These are phyloP conservation scores for Sporothrix dimorphospora DNA, from an alignment of 2,329 filamentous ascomycete species.

Conservation along the genomic window DNA sequence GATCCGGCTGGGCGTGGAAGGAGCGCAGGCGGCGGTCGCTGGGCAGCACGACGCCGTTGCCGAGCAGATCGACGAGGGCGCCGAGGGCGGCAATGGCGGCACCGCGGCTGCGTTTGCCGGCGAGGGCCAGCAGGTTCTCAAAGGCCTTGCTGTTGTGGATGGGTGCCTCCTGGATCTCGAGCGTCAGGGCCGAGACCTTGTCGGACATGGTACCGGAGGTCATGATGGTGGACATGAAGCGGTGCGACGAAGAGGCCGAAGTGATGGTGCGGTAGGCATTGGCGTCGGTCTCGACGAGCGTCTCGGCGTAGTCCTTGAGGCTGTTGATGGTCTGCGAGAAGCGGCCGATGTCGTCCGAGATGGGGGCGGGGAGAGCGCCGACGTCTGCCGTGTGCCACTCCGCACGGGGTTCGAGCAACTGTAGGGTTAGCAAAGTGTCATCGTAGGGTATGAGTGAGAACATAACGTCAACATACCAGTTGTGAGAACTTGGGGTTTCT, in stretches of 20 bases:
- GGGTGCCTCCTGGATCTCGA: conserved; percentile 94
- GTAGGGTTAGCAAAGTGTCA: conserved; percentile 14
- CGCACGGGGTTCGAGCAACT: conserved; percentile 61
- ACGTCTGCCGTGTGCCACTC: conserved; percentile 59
- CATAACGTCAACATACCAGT: conserved; percentile 46
- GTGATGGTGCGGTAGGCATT: conserved; percentile 72
- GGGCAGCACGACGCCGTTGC: conserved; percentile 83
- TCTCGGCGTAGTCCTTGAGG: conserved; percentile 70
- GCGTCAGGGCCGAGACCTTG: conserved; percentile 91
- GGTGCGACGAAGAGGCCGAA: conserved; percentile 83
- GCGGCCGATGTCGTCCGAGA: conserved; percentile 50
- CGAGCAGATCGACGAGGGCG: conserved; percentile 91
- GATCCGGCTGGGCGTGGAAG: conserved; percentile 77
- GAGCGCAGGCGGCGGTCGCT: conserved; percentile 76
- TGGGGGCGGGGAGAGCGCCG: conserved; percentile 48
- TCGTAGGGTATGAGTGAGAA: not conserved
- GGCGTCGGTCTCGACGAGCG: conserved; percentile 77
- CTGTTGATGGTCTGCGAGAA: conserved; percentile 51
- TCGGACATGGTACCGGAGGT: conserved; percentile 93
- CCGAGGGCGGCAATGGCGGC: conserved; percentile 92
- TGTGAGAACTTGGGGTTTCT: conserved; percentile 37
- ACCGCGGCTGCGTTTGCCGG: conserved; percentile 90
- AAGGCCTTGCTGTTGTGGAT: conserved; percentile 89
- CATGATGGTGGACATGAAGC: conserved; percentile 98
- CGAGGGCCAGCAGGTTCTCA: conserved; percentile 78